Evolutionary conservation across 192 early-diverging fungal genomes (phyloP).

Genomic region (Allomyces macrogynus): DNA sequence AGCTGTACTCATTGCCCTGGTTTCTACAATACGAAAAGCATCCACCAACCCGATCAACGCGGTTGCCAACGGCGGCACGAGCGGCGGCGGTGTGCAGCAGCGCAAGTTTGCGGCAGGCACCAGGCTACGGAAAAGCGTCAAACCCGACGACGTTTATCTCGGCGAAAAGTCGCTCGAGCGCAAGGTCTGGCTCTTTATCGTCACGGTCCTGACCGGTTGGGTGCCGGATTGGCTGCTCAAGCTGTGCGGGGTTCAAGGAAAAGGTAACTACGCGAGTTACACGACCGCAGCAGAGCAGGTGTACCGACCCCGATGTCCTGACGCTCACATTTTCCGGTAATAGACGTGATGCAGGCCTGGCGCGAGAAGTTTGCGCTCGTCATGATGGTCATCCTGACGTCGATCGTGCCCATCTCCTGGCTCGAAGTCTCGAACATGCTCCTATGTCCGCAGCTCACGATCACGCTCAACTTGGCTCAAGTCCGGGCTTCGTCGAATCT

Average conservation of each 20-base stretch:
- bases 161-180: not conserved
- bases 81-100: no score
- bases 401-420: not conserved
- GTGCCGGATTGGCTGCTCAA: not conserved
- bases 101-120: no score
- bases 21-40: no score
- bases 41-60: no score
- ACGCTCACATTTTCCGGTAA: no score
- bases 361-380: constrained; percentile 3
- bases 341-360: not conserved
- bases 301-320: no score
- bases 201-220: not conserved
- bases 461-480: no score
- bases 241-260: not conserved
- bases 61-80: no score
- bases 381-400: not conserved
- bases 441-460: not conserved
- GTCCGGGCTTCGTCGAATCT: constrained; percentile 17
- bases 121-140: not conserved
- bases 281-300: no score
- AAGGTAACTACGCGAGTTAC: constrained; percentile 19
- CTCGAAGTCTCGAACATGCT: not conserved
- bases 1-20: no score
- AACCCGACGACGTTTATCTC: not conserved
- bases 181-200: not conserved